phyloP scores from a whole-genome alignment of 805 yeast species.

The Priceomyces carsonii region DNA sequence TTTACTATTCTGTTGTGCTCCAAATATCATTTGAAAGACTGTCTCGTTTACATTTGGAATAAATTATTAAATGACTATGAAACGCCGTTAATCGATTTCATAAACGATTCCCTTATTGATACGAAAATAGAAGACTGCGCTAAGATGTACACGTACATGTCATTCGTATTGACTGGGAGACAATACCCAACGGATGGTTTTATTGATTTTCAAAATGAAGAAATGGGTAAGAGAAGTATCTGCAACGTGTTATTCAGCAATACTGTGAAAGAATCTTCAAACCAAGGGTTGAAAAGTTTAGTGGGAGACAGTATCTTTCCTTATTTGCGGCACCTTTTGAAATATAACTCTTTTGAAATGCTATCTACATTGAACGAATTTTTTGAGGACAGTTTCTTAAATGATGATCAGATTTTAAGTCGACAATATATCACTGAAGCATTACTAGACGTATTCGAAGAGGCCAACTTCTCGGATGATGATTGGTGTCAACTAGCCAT shows the following conservation, averaged over 20 bases:
- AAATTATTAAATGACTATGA: slow-evolving; percentile 65
- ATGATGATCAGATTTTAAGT: slow-evolving; percentile 59
- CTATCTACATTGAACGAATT: slow-evolving; percentile 75
- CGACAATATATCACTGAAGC: slow-evolving; percentile 81
- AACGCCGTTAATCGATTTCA: slow-evolving; percentile 67
- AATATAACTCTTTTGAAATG: slow-evolving; percentile 56
- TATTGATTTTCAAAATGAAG: slow-evolving; percentile 34
- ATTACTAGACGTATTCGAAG: slow-evolving; percentile 57
- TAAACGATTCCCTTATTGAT: slow-evolving; percentile 29
- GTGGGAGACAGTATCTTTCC: slow-evolving; percentile 63
- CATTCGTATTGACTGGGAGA: slow-evolving; percentile 72
- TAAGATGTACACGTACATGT: slow-evolving; percentile 50
- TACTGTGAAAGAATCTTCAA: slow-evolving; percentile 37
- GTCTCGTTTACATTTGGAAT: slow-evolving; percentile 72
- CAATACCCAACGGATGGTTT: slow-evolving; percentile 72
- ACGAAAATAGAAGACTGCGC: slow-evolving; percentile 9
- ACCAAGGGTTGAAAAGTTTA: slow-evolving; percentile 10
- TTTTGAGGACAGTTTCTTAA: slow-evolving; percentile 76
- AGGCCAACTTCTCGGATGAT: slow-evolving; percentile 23
- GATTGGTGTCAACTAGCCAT: slow-evolving; percentile 50
- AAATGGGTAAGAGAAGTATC: slow-evolving; percentile 49
- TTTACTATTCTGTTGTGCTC: slow-evolving; percentile 65
- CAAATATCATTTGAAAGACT: slow-evolving; percentile 56
- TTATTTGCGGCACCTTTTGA: slow-evolving; percentile 59
- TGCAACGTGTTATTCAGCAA: slow-evolving; percentile 65